Base-by-base conservation (phyloP, 495 filamentous ascomycete genomes). In the Hyphodiscus hymeniophilus region DNA sequence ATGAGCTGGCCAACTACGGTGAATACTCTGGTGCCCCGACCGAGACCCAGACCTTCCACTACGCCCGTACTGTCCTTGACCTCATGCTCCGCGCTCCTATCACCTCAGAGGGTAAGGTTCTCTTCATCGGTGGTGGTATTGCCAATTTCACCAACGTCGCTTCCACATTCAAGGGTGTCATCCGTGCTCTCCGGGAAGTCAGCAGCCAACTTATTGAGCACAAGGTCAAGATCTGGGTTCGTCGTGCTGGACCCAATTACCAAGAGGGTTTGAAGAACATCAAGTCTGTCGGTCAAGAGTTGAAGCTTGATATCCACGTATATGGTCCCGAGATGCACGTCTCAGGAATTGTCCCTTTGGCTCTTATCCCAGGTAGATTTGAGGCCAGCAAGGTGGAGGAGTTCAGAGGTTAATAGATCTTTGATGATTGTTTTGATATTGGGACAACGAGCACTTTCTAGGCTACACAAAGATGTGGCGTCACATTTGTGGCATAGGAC, bases 201-300 rank as follows among this genome's bases (percentile, higher is more conserved):
- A 79, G 89, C 44, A 81, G 82, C 41, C 69, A 81, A 30, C 77
- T 99, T 48, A 80, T 80, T 66, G 94, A 97, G 79, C 92, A 99
- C 83, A 94, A 94, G 60, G 89, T 92, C 50, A 85, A 94, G 68
- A 96, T 99, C 76, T 99, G 94, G 94, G 89, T 99, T 60, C 89
- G 92, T 62, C 92, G 92, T 76, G 92, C 92, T 39, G 92, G 92
- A 51, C 92, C 92, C 68, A 99, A 99, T 76, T 99, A 94, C 77
- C 92, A 99, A 70, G 92, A 99, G 72, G 92, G 92, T 73, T 80
- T 99, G 51, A 95, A 95, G 78, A 99, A 97, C 78, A 95, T 99
- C 77, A 96, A 97, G 79, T 77, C 84, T 36, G 90, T 94, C 43
- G 91, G 89, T 32, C 77, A 89, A 61, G 92, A 97, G 71, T 80